Evolutionary conservation across 768 basidiomycete species (phyloP).

Genomic region (Sporobolomyces pararoseus): DNA sequence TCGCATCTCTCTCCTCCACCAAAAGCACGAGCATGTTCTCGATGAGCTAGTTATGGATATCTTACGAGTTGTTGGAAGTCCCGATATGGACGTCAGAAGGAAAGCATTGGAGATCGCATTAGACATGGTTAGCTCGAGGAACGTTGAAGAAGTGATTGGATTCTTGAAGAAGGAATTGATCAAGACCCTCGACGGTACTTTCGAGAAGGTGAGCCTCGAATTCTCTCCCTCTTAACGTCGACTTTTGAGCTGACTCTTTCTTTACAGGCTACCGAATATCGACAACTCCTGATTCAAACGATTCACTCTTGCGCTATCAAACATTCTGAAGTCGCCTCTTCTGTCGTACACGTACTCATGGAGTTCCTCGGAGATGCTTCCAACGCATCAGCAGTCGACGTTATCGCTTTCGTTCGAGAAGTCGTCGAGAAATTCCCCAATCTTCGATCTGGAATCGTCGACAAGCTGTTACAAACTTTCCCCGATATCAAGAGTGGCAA

Average conservation of each 20-base stretch:
- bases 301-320: constrained; percentile 95
- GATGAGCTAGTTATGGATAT: constrained; percentile 94
- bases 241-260: neutral
- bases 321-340: constrained; percentile 93
- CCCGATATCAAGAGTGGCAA: constrained; percentile 90
- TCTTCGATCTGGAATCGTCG: constrained; percentile 73
- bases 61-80: constrained; percentile 71
- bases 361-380: constrained; percentile 92
- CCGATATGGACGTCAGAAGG: constrained; percentile 92
- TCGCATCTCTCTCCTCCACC: constrained; percentile 73
- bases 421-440: constrained; percentile 96
- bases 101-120: constrained; percentile 86
- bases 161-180: constrained; percentile 98
- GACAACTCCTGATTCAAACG: constrained; percentile 91
- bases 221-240: neutral
- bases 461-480: constrained; percentile 76
- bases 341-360: constrained; percentile 70
- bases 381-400: constrained; percentile 93
- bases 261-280: constrained; percentile 78
- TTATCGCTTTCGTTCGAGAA: constrained; percentile 83
- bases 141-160: constrained; percentile 90
- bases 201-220: constrained; percentile 68
- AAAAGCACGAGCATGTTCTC: constrained; percentile 76
- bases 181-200: constrained; percentile 75
- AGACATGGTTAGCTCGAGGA: constrained; percentile 86